Base-by-base conservation (phyloP, 306 rosid species). In the Prunus campanulata region DNA sequence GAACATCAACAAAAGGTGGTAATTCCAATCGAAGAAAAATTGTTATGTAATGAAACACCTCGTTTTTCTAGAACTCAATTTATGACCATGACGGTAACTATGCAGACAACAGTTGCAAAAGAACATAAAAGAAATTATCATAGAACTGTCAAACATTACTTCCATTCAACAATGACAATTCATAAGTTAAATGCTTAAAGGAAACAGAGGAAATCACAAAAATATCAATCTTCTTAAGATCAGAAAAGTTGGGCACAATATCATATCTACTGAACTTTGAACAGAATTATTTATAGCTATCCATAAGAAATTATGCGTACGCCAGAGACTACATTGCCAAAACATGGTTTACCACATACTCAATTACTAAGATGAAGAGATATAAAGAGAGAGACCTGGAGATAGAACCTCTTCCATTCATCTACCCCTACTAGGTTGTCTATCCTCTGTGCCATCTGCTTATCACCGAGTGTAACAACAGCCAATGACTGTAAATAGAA, bases 401-500 rank as follows among this genome's bases (percentile, higher is more conserved):
- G 96, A 84, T 95, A 95, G 83, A 95, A 95, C 87, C 87, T 89
- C 91, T 95, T 95, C 85, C 79, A 75, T 64, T 92, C 98, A 69
- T 86, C 98, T 35, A 79, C 91, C 74, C 74, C 97, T n/a, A 86
- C 88, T 74, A 95, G 96, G 87, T 86, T 89, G 84, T 95, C 97
- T 75, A 95, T 29, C 84, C 93, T 89, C 82, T 95, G 98, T 19
- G 98, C 98, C 98, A 95, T 95, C 78, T 88, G 95, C 82, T 69
- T 92, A 86, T 95, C 97, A 73, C 98, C 98, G 29, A 95, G 91
- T 3, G 98, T 95, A 84, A 82, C 91, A 80, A 95, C 97, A 56
- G 98, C 98, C 48, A 95, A 78, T 16, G 98, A 79, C 98, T 95
- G 86, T 70, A 85, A 80, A 79, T 35, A 79, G 56, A 71, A 75